A percentile compares a stretch with the other conserved stretches of the same genome.
These are phyloP conservation scores for Boletus huronensis DNA, from an alignment of 768 basidiomycete genomes.

Conservation along the genomic window DNA sequence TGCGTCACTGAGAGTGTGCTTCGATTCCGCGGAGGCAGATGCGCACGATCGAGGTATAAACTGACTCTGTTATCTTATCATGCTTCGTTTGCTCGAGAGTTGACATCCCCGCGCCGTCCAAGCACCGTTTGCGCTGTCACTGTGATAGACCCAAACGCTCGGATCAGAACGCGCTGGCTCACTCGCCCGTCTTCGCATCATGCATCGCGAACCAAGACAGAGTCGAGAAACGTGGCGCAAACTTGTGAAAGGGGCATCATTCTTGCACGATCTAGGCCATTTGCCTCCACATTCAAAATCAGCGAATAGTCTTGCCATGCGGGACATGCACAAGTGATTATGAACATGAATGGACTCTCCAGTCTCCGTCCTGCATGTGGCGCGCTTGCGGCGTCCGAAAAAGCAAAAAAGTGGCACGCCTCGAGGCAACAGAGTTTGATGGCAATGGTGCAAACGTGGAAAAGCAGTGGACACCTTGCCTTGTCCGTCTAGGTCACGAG, in stretches of 20 bases:
- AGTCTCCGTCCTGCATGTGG: constrained; percentile 16
- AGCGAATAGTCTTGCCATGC: constrained; percentile 14
- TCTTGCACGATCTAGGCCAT: not conserved
- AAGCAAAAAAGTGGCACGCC: constrained; percentile 14
- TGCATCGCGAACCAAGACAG: not conserved
- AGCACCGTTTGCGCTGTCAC: constrained; percentile 10
- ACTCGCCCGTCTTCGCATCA: not conserved
- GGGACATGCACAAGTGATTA: not conserved
- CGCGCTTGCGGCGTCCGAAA: constrained; percentile 10
- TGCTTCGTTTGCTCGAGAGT: constrained; percentile 5
- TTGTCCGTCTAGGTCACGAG: constrained; percentile 14
- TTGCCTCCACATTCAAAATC: constrained; percentile 10
- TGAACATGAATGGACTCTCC: not conserved
- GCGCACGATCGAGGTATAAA: constrained; percentile 9
- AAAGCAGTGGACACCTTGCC: constrained; percentile 1
- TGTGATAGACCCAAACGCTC: not conserved
- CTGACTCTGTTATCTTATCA: constrained; percentile 27
- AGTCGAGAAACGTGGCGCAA: not conserved
- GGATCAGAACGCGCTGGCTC: constrained; percentile 5
- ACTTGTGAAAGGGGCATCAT: not conserved
- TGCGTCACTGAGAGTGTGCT: not conserved
- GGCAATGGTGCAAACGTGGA: constrained; percentile 1
- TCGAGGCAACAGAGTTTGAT: constrained; percentile 32
- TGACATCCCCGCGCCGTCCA: constrained; percentile 22
- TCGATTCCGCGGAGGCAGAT: constrained; percentile 24